Base-by-base conservation (phyloP, 495 filamentous ascomycete species). In the Penicillium malachiteum region DNA sequence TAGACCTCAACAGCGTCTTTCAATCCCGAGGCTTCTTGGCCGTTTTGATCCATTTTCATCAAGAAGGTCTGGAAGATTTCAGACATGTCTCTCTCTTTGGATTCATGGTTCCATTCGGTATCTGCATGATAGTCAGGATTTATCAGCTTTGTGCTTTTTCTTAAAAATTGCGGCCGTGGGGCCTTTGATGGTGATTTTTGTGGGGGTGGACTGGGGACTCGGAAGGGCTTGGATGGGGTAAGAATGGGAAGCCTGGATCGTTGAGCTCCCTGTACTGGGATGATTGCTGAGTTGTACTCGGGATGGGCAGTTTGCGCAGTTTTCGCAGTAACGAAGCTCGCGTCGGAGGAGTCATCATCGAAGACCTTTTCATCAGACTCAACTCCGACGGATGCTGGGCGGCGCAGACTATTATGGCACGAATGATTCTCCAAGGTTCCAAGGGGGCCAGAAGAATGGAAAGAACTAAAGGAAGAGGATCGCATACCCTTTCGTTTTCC, bases 401-500 rank as follows among this genome's bases (percentile, higher is more conserved):
- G 9, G 32, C 30, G 10, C 7, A 32, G 34, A 3, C 0, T 18
- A 50, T 21, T n/a, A 49, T 35, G 11, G 33, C n/a, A 17, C 14
- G 33, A 49, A 37, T 14, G 3, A 32, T 51, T 50, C 26, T n/a
- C 16, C 42, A 37, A 34, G 10, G 35, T 8, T 58, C 65, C 64
- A 71, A 50, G 48, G 49, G 66, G 61, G 57, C 57, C 58, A 55
- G 54, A 62, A 59, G 35, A 46, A 4, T 56, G 31, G 54, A 46
- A 32, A 7, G 21, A 32, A 62, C 59, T 69, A 62, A 63, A 64
- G 60, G 66, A 62, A 66, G 56, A 62, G 52, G 42, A 40, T 55
- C 34, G 74, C 84, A 67, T 91, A 92, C 89, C 89, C 80, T 90
- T 89, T 68, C 81, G 71, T 73, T 86, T 83, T 58, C 79, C 78